Base-by-base conservation (phyloP, 2,329 filamentous ascomycete genomes). In the Stagonosporopsis tanaceti region DNA sequence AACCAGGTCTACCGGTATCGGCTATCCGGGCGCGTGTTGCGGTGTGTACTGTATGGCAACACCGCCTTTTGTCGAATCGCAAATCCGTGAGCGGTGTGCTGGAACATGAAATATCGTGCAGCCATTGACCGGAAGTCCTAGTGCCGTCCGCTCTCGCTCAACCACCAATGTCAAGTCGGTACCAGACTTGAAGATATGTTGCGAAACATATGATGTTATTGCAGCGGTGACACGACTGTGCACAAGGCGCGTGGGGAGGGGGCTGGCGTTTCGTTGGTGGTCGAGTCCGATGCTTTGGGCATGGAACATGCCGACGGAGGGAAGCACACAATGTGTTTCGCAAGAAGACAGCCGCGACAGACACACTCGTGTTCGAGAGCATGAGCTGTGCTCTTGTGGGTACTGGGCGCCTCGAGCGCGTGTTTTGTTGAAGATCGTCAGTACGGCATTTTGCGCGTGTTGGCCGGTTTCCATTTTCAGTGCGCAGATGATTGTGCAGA, bases 211-310 rank as follows among this genome's bases (percentile, higher is more conserved):
- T 14, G 44, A 37, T 22, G 12, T 24, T 32, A n/a, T 25, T 30
- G 45, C 40, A 38, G 50, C 39, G 34, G 56, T 59, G 45, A 50
- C 37, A 58, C 55, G 46, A 20, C 24, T 53, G 57, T 28, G 52
- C 47, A 57, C 48, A 60, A 47, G 39, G 60, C 64, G 59, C 60
- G 52, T 61, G 53, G 57, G 41, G 48, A 56, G 42, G 48, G 44
- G 55, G 47, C 56, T 57, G 47, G 53, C 52, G 53, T 66, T 50
- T 59, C 50, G 55, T 57, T 53, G 44, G 46, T 56, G 40, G 40
- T 61, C 15, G 63, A 46, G 44, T 63, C 57, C 65, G 61, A 55
- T 39, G 51, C 48, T 61, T 50, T 62, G 60, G 62, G 47, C 52
- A 48, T 58, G 57, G 60, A 62, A 67, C 56, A 57, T 47, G 47